Evolutionary conservation across 129 eudicot species (phyloP).

Genomic region (Centrapalus pauciflorus): DNA sequence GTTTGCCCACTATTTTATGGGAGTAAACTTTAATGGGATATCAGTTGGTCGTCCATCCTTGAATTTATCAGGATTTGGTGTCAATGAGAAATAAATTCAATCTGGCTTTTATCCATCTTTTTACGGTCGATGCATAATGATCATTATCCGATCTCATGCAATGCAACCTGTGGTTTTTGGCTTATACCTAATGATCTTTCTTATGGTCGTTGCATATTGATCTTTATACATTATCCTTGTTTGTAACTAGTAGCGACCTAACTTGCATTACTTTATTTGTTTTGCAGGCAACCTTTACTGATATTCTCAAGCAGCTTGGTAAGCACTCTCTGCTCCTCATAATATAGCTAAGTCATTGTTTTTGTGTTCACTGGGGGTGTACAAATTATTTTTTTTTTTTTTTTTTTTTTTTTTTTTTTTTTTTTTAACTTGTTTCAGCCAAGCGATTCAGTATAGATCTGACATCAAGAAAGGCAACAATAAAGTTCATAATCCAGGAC

Average conservation of each 20-base stretch:
- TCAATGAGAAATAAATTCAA: not conserved
- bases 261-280: slow-evolving; percentile 3
- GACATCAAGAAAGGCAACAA: slow-evolving; percentile 59
- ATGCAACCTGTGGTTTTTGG: too few relatives aligned
- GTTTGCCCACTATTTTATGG: not conserved
- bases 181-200: too few relatives aligned
- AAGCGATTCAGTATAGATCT: slow-evolving; percentile 62
- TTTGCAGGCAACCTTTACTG: slow-evolving; percentile 97
- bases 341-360: too few relatives aligned
- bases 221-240: not conserved
- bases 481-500: slow-evolving; percentile 92
- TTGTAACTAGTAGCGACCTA: not conserved
- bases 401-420: too few relatives aligned
- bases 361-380: too few relatives aligned
- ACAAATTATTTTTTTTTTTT: too few relatives aligned
- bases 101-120: not conserved
- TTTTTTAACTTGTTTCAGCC: slow-evolving; percentile 32
- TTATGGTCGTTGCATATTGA: not conserved
- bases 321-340: slow-evolving; percentile 19
- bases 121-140: not conserved
- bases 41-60: not conserved
- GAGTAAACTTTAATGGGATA: not conserved
- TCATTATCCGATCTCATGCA: too few relatives aligned
- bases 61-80: not conserved
- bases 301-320: slow-evolving; percentile 93